Base-by-base conservation (phyloP, 129 eudicot genomes). In the Escallonia herrerae region DNA sequence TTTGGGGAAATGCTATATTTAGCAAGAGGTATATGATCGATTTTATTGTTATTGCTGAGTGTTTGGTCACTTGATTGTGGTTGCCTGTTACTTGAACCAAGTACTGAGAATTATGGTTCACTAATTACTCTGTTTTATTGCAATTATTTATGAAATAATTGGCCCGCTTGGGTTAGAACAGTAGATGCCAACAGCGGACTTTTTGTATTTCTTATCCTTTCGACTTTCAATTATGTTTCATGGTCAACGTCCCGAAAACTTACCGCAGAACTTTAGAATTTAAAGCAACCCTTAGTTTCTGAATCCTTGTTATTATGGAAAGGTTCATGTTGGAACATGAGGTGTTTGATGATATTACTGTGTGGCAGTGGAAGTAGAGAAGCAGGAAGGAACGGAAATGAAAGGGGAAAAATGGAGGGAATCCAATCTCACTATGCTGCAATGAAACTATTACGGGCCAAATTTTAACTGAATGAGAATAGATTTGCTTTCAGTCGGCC, bases 1-100 rank as follows among this genome's bases (percentile, higher is more conserved):
- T 84, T 64, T 91, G 83, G 97, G 94, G 56, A 72, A 69, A 55
- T 95, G 96, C 61, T 84, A 63, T 70, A 45, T 45, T 45, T 70
- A 73, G 70, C 54, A 40, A 15, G 55, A 69, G 66, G 57, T 65
- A 43, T 51, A 66, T 57, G 73, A 9, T 43, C 4, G 56, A 8
- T 57, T 63, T 40, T 37, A 56, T 54, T 51, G 15, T 48, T 63
- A 7, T 4, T 42, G 4, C 38, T 22, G 44, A 4, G 4, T 43
- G 22, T 33, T 8, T 14, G 22, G 62, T n/a, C n/a, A n/a, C 47
- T 49, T 38, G 15, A 8, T 15, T 12, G 4, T 44, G 8, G 8
- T 45, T 2, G 0, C 6, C 3, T n/a, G 9, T 2, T 22, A 4
- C 22, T 44, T 63, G 15, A 15, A 15, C 11, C 3, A 15, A 3